Evolutionary conservation across 345 rosid species (phyloP), one percentile per base, ranked within the genome.

Genomic region (Abelmoschus esculentus): DNA sequence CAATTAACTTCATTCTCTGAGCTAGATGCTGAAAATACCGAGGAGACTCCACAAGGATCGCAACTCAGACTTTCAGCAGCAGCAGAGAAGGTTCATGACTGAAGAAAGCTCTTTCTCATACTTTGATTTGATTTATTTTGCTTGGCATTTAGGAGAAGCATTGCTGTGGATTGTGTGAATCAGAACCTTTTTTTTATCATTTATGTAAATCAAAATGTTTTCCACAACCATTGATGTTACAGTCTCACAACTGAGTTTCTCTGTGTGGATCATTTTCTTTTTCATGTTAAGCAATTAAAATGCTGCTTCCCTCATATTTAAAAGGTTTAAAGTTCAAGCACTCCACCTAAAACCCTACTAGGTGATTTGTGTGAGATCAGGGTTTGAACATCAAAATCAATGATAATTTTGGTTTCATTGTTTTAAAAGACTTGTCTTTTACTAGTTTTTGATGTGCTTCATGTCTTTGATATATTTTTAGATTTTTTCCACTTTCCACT

Each of bases 21-120:
- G 75, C 73, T 75, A 31, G 85, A 84, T 72, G 72, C 73, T 68
- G 89, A 84, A 74, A 80, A 74, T 74, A 82, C 68, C 63, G 78
- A 62, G 66, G 88, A 83, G 56, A 70, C 69, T 75, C 77, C 81
- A 66, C 83, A 75, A 68, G 15, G 70, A 29, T 73, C 80, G 56
- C 81, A 74, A 66, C 73, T 84, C 74, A 81, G 88, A 78, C 83
- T 90, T 53, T 78, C 83, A 10, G 97, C 92, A 69, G 99, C 93
- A 74, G 98, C 98, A 76, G 87, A 87, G 82, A 89, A 95, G 98
- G 99, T 95, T 78, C 62, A 5, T 57, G 52, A 22, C 31, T 59
- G n/a, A 32, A 71, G 32, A 31, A 61, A 18, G 38, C 50, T 71
- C 62, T 36, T 31, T 22, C 18, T 32, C 29, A 50, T 38, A 18